Evolutionary conservation across 805 yeast species (phyloP).

Genomic region (Spathaspora gorwiae): DNA sequence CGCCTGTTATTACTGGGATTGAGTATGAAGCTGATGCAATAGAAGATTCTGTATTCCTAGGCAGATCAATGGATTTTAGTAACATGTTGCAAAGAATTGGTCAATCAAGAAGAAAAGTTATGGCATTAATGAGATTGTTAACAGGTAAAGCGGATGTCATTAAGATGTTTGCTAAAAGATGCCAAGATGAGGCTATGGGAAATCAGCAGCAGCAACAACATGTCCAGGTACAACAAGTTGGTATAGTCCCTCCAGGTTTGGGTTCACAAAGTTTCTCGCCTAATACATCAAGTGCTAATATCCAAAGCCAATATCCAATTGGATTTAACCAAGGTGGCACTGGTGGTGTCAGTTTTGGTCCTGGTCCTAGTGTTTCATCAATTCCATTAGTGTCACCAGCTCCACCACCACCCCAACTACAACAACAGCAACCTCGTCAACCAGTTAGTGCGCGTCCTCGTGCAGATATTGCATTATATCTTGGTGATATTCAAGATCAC

Average conservation of each 20-base stretch:
- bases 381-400: slow-evolving; percentile 3
- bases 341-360: slow-evolving; percentile 33
- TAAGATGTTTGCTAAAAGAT: slow-evolving; percentile 91
- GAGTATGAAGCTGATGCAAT: slow-evolving; percentile 81
- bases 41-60: slow-evolving; percentile 80
- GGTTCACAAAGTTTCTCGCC: not conserved
- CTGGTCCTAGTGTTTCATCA: slow-evolving; percentile 17
- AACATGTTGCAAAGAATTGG: slow-evolving; percentile 80
- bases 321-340: slow-evolving; percentile 5
- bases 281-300: slow-evolving; percentile 1
- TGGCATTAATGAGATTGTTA: slow-evolving; percentile 84
- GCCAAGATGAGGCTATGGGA: slow-evolving; percentile 61
- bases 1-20: slow-evolving; percentile 71
- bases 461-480: slow-evolving; percentile 84
- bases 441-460: slow-evolving; percentile 52
- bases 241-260: slow-evolving; percentile 1
- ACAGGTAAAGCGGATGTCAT: slow-evolving; percentile 96
- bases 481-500: slow-evolving; percentile 97
- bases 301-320: slow-evolving; percentile 2
- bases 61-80: slow-evolving; percentile 69
- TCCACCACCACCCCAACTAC: slow-evolving; percentile 3
- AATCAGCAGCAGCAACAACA: slow-evolving; percentile 1
- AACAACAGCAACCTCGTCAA: too few species aligned
- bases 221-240: slow-evolving; percentile 1
- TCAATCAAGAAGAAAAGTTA: slow-evolving; percentile 82